Evolutionary conservation across 345 rosid species (phyloP), one percentile per base, ranked within the genome.

Genomic region (Bruguiera gymnorhiza): DNA sequence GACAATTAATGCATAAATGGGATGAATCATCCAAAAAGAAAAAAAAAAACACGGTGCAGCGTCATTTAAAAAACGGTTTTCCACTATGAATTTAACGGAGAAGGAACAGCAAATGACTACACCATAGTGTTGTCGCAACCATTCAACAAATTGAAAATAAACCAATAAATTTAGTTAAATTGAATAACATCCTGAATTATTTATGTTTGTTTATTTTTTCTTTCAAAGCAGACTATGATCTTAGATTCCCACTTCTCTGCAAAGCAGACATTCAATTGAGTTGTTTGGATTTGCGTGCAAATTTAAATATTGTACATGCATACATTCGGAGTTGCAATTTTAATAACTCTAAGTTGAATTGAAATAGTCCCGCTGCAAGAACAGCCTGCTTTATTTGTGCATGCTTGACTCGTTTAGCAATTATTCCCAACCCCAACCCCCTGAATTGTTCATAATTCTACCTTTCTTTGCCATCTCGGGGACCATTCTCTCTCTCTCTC

Each of bases 391-490:
- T 74, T 73, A 65, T 73, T 69, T 36, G 37, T 81, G 80, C 80
- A 77, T 74, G 81, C 78, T 75, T 59, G 67, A 75, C 76, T 72
- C 71, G 75, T 77, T 75, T 72, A 48, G 82, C 80, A 75, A 75
- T 66, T 70, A 82, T 78, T 75, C 82, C 70, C 66, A 68, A 39
- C 75, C 71, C 80, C 80, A 75, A 37, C 80, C 60, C 71, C 71
- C 72, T 80, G 74, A 37, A 52, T 52, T 55, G 70, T 73, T 80
- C 82, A 73, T 71, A 79, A 70, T 76, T 80, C 80, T 66, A 20
- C 65, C 77, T 77, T 72, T 74, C 74, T 63, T 75, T 73, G 70
- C 67, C 68, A 58, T 67, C 67, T 13, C 72, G 50, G 65, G 16
- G 85, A 76, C 85, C 61, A 64, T 77, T 79, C 83, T 20, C 75